Conservation (phyloP, 345 rosid genomes). For the Combretum micranthum region DNA sequence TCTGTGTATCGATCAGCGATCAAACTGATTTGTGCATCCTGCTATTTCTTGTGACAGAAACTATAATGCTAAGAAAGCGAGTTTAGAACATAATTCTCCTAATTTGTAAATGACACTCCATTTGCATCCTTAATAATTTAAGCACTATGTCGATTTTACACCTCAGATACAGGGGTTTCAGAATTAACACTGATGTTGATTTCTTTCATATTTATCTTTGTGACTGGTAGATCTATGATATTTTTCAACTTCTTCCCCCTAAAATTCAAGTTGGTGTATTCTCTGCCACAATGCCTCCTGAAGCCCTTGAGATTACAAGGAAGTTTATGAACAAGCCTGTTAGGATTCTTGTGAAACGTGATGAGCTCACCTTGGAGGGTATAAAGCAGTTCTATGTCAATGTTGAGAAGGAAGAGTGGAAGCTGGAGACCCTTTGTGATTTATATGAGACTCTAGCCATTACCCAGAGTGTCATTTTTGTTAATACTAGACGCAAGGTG, state of each 20-base stretch:
- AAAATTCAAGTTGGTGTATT: conserved; percentile 72
- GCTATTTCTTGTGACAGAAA: no score
- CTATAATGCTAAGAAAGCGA: no score
- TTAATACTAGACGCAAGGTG: conserved; percentile 66
- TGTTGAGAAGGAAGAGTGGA: conserved; percentile 74
- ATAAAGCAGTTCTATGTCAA: conserved; percentile 67
- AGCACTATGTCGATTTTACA: no score
- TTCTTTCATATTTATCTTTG: no score
- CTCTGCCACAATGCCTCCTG: conserved; percentile 81
- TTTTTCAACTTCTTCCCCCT: conserved; percentile 65
- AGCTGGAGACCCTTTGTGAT: conserved; percentile 72
- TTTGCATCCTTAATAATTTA: no score
- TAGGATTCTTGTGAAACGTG: conserved; percentile 71
- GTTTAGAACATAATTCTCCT: no score
- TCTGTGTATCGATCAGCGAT: no score
- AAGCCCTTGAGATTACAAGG: conserved; percentile 76
- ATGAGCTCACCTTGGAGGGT: conserved; percentile 76
- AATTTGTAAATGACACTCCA: no score
- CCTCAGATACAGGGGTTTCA: no score
- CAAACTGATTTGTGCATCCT: no score
- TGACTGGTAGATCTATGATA: conserved; percentile 53
- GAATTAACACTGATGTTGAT: no score
- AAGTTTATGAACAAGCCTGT: conserved; percentile 79
- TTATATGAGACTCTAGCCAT: conserved; percentile 69
- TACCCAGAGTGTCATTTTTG: conserved; percentile 71